Base-by-base conservation (phyloP, 805 yeast species). In the Candida saitoana region DNA sequence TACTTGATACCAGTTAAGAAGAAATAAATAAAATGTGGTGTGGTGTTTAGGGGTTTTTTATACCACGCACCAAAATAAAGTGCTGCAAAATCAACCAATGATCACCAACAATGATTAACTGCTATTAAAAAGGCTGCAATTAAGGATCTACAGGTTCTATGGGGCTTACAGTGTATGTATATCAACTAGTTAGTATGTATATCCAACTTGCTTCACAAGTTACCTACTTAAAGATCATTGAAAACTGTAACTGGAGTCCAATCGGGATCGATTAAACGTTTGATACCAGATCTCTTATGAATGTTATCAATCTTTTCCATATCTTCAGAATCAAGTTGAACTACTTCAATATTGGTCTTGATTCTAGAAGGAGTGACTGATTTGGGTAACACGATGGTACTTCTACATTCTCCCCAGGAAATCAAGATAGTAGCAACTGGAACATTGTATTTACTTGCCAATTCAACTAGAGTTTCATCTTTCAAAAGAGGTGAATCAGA, bases 381-480 rank as follows among this genome's bases (percentile, higher is more conserved):
- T 50, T 65, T 69, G 6, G 69, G 67, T 40, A 68, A 56, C 15
- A 77, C 77, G 29, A 78, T 75, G 22, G 74, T 65, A 22, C 75
- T 79, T 62, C 84, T 76, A 51, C 69, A 62, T 17, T 76, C 59
- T 24, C 76, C 79, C 87, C 86, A 81, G 16, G 82, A 74, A 43
- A 80, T 63, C 32, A 77, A 60, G 15, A 79, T 53, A 42, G 74
- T 73, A 8, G 82, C 83, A 5, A 82, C 72, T 8, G 68, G 48
- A 33, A 65, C 67, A 6, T 55, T 54, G 45, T 64, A 55, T 45
- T 69, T 72, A 34, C 71, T 56, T 8, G 83, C 79, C 29, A 80
- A 52, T 4, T 61, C 62, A 3, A 54, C 45, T 15, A 82, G 54
- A 4, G 63, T 57, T 18, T 63, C 69, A 49, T 80, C 73, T 19